Conservation (phyloP, 805 yeast genomes). For the Yamadazyma kitorensis region DNA sequence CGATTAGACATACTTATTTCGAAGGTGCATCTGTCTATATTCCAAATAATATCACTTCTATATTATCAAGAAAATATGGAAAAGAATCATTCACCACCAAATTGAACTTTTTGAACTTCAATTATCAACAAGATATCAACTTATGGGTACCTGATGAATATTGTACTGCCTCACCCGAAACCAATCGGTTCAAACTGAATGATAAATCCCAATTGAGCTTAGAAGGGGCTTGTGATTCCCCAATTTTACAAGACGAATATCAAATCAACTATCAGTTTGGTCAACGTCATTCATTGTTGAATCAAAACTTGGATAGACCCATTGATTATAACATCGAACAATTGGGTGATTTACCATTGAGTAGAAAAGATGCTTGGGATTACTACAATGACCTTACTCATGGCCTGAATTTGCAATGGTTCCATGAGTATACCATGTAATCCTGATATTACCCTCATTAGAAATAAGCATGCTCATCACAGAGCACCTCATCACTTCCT, state of each 20-base stretch:
- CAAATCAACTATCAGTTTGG: slow-evolving; percentile 23
- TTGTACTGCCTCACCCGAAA: slow-evolving; percentile 31
- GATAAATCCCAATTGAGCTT: slow-evolving; percentile 27
- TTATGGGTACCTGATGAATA: slow-evolving; percentile 47
- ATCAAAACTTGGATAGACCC: slow-evolving; percentile 22
- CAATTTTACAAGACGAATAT: slow-evolving; percentile 37
- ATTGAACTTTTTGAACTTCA: slow-evolving; percentile 25
- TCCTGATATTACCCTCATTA: too few species aligned
- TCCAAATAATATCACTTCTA: slow-evolving; percentile 29
- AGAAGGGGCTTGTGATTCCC: slow-evolving; percentile 38
- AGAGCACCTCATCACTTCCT: background rate
- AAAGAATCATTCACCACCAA: slow-evolving; percentile 26
- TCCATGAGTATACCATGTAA: slow-evolving; percentile 11
- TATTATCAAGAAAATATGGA: slow-evolving; percentile 34
- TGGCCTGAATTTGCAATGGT: slow-evolving; percentile 19
- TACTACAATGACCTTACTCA: slow-evolving; percentile 23
- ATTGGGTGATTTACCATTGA: slow-evolving; percentile 35
- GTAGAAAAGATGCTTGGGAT: slow-evolving; percentile 39
- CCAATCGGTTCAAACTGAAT: slow-evolving; percentile 19
- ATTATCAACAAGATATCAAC: slow-evolving; percentile 41
- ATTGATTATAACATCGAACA: slow-evolving; percentile 20
- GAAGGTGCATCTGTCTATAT: slow-evolving; percentile 36
- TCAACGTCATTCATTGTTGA: slow-evolving; percentile 21
- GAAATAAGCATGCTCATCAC: too few species aligned
- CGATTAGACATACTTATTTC: slow-evolving; percentile 33